Base-by-base conservation (phyloP, 78 protist species). In the Speleostelium caveatum region DNA sequence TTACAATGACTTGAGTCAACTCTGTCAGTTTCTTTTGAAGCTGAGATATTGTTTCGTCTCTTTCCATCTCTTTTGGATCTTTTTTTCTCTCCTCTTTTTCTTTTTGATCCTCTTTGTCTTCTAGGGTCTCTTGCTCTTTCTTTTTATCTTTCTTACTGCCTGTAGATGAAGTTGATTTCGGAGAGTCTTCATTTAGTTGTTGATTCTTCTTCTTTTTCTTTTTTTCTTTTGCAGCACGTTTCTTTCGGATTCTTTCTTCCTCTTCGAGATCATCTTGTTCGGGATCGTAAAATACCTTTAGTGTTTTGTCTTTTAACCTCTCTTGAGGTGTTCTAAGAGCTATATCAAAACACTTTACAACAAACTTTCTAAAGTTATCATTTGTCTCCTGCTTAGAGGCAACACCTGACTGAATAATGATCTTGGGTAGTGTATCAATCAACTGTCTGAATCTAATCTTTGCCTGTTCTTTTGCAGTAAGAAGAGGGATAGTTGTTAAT, bases 361-460 rank as follows among this genome's bases (percentile, higher is more conserved):
- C 91, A 83, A 83, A 83, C 51, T 83, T 83, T 67, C 91, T 36
- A 59, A 83, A 83, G 19, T 83, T 77, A 4, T 67, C 91, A 12
- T 56, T 55, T 14, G 91, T 83, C 63, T 83, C 79, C 32, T 67
- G 61, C 51, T 83, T 83, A 4, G 91, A 55, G 1, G 91, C 91
- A 1, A 83, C 49, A 36, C 66, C 75, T 8, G 66, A 42, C 42
- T 83, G 77, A 22, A 83, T 83, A 0, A 83, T 74, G 42, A 83
- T 83, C 24, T 69, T 32, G 32, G 91, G 91, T 28, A 83, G 63
- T 69, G 72, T 69, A 41, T 83, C 59, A 22, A 83, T 83, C 24
- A 83, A 42, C 24, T 83, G 91, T 32, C 58, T 74, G 33, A 83
- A 83, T 33, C 61, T 53, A 17, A 33, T 1, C 21, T 69, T 83